Evolutionary conservation across 2,329 filamentous ascomycete species (phyloP).

Genomic region (Geosmithia flava): DNA sequence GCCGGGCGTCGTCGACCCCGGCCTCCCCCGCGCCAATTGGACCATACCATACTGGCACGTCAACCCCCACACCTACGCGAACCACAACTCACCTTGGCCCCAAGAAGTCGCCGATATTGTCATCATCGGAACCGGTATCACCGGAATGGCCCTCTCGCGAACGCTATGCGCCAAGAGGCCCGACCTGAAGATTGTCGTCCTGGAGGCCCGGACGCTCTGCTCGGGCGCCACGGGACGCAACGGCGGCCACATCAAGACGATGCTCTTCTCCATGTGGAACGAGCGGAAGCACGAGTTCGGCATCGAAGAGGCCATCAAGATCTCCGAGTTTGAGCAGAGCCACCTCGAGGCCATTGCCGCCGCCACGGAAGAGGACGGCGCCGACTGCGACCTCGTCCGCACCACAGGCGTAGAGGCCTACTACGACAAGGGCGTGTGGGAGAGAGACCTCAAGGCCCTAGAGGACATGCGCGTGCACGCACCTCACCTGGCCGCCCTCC

Average conservation of each 20-base stretch:
- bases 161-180: slow-evolving; percentile 5
- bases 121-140: slow-evolving; percentile 11
- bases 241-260: slow-evolving; percentile 7
- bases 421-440: slow-evolving; percentile 5
- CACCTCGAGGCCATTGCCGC: slow-evolving; percentile 3
- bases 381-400: slow-evolving; percentile 6
- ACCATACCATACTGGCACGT: slow-evolving; percentile 9
- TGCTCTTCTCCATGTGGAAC: slow-evolving; percentile 4
- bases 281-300: slow-evolving; percentile 5
- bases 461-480: slow-evolving; percentile 6
- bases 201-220: slow-evolving; percentile 9
- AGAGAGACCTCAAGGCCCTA: slow-evolving; percentile 6
- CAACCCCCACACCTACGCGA: slow-evolving; percentile 1
- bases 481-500: slow-evolving; percentile 4
- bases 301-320: slow-evolving; percentile 4
- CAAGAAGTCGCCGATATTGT: slow-evolving; percentile 6
- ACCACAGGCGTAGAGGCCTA: slow-evolving; percentile 5
- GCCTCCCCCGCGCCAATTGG: slow-evolving; percentile 6
- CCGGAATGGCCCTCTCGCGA: slow-evolving; percentile 5
- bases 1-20: slow-evolving; percentile 8
- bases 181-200: slow-evolving; percentile 5
- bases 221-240: slow-evolving; percentile 12
- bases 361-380: not conserved
- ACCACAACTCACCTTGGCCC: slow-evolving; percentile 7
- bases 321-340: slow-evolving; percentile 4